Percentiles rank a stretch among this genome's conserved stretches.
Conservation (phyloP, 2,329 filamentous ascomycete species). For the Aspergillus viridinutans region DNA sequence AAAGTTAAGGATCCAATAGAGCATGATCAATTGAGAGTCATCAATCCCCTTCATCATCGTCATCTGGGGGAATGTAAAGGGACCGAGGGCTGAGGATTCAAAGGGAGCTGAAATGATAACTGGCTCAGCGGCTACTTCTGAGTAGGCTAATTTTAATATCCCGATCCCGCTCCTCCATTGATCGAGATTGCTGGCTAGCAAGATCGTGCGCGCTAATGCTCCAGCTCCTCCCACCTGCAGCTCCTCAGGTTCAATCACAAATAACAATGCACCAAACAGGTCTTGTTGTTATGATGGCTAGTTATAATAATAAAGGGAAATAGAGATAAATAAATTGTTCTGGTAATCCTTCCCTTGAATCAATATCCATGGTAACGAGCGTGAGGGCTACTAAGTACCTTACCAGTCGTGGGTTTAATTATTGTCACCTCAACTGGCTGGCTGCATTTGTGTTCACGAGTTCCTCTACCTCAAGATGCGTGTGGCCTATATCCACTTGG, state of each 20-base stretch:
- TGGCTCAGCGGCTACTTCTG: not conserved
- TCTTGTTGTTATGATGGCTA: not conserved
- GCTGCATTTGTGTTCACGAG: not conserved
- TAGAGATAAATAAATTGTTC: not conserved
- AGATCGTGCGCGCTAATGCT: constrained; percentile 8
- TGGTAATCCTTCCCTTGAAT: not conserved
- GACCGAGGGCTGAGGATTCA: not conserved
- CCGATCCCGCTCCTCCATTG: not conserved
- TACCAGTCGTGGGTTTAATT: not conserved
- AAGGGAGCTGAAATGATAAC: not conserved
- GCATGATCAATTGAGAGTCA: not conserved
- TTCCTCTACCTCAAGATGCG: not conserved
- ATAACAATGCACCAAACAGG: not conserved
- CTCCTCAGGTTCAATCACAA: not conserved
- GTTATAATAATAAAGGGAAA: not conserved
- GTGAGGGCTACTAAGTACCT: not conserved
- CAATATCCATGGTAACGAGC: not conserved
- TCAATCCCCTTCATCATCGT: not conserved
- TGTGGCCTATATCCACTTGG: not conserved
- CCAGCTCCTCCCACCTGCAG: not conserved
- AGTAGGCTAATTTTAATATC: too few relatives aligned
- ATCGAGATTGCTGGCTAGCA: not conserved
- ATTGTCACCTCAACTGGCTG: not conserved
- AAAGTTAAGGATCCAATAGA: not conserved
- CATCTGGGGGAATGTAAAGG: not conserved